Evolutionary conservation across 192 early-diverging fungal species (phyloP), one percentile per base, ranked within the genome.

Genomic region (Coemansia sp.): DNA sequence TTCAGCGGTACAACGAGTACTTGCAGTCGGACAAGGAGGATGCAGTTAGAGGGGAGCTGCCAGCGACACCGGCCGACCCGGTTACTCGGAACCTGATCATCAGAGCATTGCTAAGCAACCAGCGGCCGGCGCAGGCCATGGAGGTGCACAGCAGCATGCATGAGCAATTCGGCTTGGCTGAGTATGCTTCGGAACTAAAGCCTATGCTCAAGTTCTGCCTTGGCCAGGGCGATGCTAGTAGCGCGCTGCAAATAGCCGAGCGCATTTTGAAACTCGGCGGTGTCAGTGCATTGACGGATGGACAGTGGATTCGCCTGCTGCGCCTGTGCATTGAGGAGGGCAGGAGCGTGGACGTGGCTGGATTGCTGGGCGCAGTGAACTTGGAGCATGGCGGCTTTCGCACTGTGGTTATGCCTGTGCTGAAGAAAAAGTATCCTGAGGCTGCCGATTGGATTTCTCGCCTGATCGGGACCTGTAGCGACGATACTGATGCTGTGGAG

Each of bases 31-130:
- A 55, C 8, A 45, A 21, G 7, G 31, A 43, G 26, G 20, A 18
- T 14, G 6, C 36, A 4, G 21, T 39, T 9, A 45, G 26, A 13
- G 20, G 14, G 3, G 64, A 66, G 3, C 14, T 77, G 18, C 7
- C 59, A 14, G 66, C 66, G 20, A 62, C 66, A 2, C 47, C 70
- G 1, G 66, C 63, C 1, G 70, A 77, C 21, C 76, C 66, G 8
- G 43, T 72, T 6, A 77, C 76, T 0, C 43, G 72, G 38, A 61
- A 47, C 14, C 66, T 72, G 14, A 63, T 77, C n/a, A 50, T 70
- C 9, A 38, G 74, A 5, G 61, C 65, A 3, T 33, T 76, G 47
- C 57, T 76, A 21, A 45, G 31, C n/a, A 58, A 65, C 53, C 31
- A 70, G 45, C 74, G 56, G 28, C 42, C 70, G 7, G 25, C 35